phyloP scores from a whole-genome alignment of 2,329 filamentous ascomycete species.

The Alternaria brassicicola region DNA sequence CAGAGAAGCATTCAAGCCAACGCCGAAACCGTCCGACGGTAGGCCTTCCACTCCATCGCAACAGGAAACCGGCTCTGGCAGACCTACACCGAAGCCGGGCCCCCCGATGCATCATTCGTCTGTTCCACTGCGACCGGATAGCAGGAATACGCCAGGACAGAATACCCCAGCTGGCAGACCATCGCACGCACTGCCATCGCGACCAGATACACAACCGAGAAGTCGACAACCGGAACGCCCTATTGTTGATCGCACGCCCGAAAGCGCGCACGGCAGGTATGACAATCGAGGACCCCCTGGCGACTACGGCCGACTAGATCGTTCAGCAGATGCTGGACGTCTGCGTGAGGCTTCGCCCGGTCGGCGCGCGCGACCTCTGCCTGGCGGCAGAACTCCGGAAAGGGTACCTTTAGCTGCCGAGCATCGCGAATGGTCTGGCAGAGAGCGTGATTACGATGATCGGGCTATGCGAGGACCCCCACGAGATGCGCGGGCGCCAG shows the following conservation, averaged over 20 bases:
- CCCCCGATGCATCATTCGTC: slow-evolving; percentile 25
- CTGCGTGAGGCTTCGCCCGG: slow-evolving; percentile 52
- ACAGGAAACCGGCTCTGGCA: slow-evolving; percentile 18
- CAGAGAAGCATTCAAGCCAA: slow-evolving; percentile 17
- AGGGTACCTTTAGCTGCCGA: slow-evolving; percentile 30
- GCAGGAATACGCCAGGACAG: slow-evolving; percentile 37
- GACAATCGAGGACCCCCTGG: slow-evolving; percentile 44
- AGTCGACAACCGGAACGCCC: slow-evolving; percentile 39
- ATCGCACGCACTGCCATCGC: slow-evolving; percentile 59
- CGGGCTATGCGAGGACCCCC: slow-evolving; percentile 42
- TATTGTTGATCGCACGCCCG: slow-evolving; percentile 36
- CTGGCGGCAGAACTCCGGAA: slow-evolving; percentile 47
- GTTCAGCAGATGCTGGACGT: slow-evolving; percentile 46
- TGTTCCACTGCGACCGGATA: slow-evolving; percentile 42
- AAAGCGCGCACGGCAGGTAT: slow-evolving; percentile 37
- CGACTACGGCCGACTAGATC: slow-evolving; percentile 54
- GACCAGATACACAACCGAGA: slow-evolving; percentile 64
- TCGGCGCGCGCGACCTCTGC: slow-evolving; percentile 39
- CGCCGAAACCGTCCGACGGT: slow-evolving; percentile 16
- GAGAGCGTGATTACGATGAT: slow-evolving; percentile 48
- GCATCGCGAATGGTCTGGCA: slow-evolving; percentile 39
- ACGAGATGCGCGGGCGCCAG: slow-evolving; percentile 39
- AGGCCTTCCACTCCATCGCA: slow-evolving; percentile 22
- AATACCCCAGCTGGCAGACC: slow-evolving; percentile 31
- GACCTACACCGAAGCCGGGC: slow-evolving; percentile 14